A percentile compares a stretch with the other conserved stretches of the same genome.
phyloP scores from a whole-genome alignment of 352 stramenopile genomes.

The Pythium vanterpoolii region DNA sequence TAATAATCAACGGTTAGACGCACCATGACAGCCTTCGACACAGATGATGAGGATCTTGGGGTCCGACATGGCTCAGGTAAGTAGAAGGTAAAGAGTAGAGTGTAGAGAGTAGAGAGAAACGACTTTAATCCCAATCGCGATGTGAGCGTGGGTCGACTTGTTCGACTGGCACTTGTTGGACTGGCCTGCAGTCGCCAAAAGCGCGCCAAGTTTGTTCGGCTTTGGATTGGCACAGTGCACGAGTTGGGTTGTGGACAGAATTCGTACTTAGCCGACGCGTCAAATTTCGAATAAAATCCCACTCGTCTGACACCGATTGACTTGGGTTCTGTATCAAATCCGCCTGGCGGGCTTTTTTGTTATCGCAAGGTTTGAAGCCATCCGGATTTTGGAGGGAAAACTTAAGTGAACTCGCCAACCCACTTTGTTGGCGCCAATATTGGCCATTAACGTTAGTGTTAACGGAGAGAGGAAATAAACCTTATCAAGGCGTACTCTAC shows the following conservation, averaged over 20 bases:
- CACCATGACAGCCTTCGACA: constrained; percentile 86
- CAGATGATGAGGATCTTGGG: constrained; percentile 79
- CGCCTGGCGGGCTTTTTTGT: constrained; percentile 11
- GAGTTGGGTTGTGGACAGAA: no score
- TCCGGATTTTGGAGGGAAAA: constrained; percentile 19
- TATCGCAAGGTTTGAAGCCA: constrained; percentile 10
- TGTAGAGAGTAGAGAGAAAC: no score
- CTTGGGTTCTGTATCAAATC: constrained; percentile 14
- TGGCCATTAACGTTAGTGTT: neutral
- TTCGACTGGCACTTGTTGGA: constrained; percentile 7
- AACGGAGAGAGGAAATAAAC: constrained; percentile 20
- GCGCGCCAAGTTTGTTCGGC: constrained; percentile 20
- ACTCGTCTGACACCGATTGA: neutral
- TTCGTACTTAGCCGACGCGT: constrained; percentile 16
- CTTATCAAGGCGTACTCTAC: neutral
- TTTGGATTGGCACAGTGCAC: constrained; percentile 19
- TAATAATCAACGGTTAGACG: neutral
- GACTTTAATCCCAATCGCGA: constrained; percentile 12
- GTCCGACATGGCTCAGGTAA: constrained; percentile 20
- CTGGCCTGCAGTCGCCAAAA: constrained; percentile 15
- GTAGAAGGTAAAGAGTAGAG: constrained; percentile 1
- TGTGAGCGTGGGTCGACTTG: neutral
- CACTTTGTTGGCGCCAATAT: constrained; percentile 9
- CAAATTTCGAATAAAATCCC: constrained; percentile 19
- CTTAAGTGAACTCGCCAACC: neutral